Base-by-base conservation (phyloP, 1,139 yeast genomes). In the Saccharomycopsis crataegensis region DNA sequence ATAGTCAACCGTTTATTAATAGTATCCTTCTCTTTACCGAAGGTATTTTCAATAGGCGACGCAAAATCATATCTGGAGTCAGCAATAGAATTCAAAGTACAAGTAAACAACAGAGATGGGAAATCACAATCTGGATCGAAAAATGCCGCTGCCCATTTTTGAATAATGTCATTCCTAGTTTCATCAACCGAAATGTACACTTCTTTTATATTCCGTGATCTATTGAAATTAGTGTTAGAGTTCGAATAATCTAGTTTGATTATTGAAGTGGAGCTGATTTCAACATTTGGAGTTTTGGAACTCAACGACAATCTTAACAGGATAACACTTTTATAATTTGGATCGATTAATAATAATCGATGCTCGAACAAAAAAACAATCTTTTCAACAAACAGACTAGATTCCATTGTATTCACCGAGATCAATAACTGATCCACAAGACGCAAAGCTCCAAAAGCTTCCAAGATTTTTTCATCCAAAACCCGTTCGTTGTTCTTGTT, bases 91-190 rank as follows among this genome's bases (percentile, higher is more conserved):
- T 14, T 40, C 33, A 43, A 17, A 43, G 57, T 56, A 14, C 53
- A 44, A n/a, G 58, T 54, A 32, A 56, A 47, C 2, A 56, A 22
- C 40, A 14, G 43, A 1, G 55, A 40, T 17, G 58, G 58, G 45
- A 56, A 51, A 43, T 38, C 34, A 16, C 57, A 51, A 12, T 56
- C 58, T 22, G 50, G 46, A 37, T 56, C 58, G 46, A 31, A 53
- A n/a, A 56, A 41, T 4, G 57, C 58, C 22, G 53, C 57, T 16
- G 53, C 55, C 58, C 58, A 56, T 46, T 56, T 56, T 32, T 56
- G 58, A 33, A 56, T 56, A 33, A 56, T 53, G 9, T 54, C 53
- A 46, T 51, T 51, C 8, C 44, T 43, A 7, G 44, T 33, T n/a
- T 48, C 53, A 14, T 56, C 58, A 22, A 14, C 37, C 6, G 55